Percentiles rank a stretch among this genome's conserved stretches.
Evolutionary conservation across 495 filamentous ascomycete genomes (phyloP).

Genomic region (Neohortaea acidophila): DNA sequence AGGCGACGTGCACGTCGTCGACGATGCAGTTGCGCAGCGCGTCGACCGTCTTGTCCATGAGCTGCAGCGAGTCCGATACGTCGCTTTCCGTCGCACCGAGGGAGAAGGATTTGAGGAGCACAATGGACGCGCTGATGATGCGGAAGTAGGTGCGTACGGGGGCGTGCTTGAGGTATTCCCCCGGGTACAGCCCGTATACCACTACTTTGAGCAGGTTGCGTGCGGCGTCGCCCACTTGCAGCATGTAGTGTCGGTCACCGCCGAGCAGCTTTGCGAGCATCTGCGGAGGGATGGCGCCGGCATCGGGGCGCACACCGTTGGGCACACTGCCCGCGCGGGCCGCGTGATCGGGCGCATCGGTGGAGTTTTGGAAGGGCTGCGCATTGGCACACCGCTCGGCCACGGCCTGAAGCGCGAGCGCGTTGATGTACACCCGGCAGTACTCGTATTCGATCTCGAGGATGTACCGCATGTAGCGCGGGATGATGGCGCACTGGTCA

Average conservation of each 20-base stretch:
- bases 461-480: slow-evolving; percentile 64
- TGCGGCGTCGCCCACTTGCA: slow-evolving; percentile 74
- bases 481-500: slow-evolving; percentile 18
- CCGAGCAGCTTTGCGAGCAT: slow-evolving; percentile 43
- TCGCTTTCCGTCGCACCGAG: slow-evolving; percentile 82
- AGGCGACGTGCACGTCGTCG: slow-evolving; percentile 91
- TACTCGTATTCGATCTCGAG: slow-evolving; percentile 52
- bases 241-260: slow-evolving; percentile 62
- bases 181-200: slow-evolving; percentile 65
- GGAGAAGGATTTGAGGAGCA: slow-evolving; percentile 88
- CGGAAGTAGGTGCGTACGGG: slow-evolving; percentile 90
- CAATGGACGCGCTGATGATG: slow-evolving; percentile 88
- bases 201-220: slow-evolving; percentile 71
- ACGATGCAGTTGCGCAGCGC: slow-evolving; percentile 75
- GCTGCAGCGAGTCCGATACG: slow-evolving; percentile 59
- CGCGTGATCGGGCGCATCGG: slow-evolving; percentile 5
- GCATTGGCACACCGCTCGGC: slow-evolving; percentile 80
- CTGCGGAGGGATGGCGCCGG: slow-evolving; percentile 33
- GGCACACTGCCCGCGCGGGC: slow-evolving; percentile 28
- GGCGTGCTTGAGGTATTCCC: slow-evolving; percentile 74
- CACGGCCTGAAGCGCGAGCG: slow-evolving; percentile 81
- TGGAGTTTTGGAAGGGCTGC: slow-evolving; percentile 12
- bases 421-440: slow-evolving; percentile 64
- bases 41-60: slow-evolving; percentile 67
- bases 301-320: slow-evolving; percentile 24